A percentile compares a stretch with the other conserved stretches of the same genome.
Evolutionary conservation across 2,329 filamentous ascomycete species (phyloP).

Genomic region (Diaporthe citriasiana): DNA sequence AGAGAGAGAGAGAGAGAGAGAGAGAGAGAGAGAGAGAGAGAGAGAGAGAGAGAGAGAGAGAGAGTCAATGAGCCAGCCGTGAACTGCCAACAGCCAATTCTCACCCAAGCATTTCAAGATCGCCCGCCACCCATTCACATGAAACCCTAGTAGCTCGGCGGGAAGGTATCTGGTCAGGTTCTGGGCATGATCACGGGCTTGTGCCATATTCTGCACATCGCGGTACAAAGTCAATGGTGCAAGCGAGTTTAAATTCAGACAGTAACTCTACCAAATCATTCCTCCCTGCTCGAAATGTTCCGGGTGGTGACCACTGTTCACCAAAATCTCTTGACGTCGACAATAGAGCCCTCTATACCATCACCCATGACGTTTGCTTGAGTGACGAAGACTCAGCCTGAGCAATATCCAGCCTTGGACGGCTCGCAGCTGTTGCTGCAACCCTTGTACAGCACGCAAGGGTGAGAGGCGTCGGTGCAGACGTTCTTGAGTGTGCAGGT

Average conservation of each 20-base stretch:
- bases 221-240: neutral
- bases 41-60: no score
- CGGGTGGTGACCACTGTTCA: neutral
- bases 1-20: no score
- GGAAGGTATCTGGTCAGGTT: fast-evolving
- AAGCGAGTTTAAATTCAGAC: neutral
- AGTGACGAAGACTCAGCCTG: neutral
- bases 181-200: neutral
- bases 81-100: neutral
- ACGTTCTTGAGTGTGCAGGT: conserved; percentile 44
- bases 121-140: no score
- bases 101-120: neutral
- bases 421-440: conserved; percentile 40
- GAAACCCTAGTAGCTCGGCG: no score
- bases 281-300: neutral
- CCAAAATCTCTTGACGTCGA: neutral
- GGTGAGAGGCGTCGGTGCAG: conserved; percentile 33
- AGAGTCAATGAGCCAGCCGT: neutral
- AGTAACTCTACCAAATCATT: neutral
- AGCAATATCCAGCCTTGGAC: neutral
- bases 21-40: no score
- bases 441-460: conserved; percentile 37
- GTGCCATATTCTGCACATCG: no score
- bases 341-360: neutral
- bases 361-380: no score